Evolutionary conservation across 495 filamentous ascomycete species (phyloP).

Genomic region (Hypoxylon rickii): DNA sequence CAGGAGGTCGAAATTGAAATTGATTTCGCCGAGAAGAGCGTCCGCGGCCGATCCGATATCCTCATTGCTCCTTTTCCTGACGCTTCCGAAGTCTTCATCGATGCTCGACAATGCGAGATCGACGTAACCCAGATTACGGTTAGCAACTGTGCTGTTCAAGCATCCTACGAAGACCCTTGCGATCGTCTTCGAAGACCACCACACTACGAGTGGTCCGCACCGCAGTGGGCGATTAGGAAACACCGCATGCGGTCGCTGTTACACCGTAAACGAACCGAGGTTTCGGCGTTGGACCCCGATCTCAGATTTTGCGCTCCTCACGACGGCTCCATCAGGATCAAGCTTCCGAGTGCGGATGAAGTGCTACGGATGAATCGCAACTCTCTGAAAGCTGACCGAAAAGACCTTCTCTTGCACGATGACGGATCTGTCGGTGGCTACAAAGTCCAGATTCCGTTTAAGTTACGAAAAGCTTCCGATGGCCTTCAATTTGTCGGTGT

Average conservation of each 20-base stretch:
- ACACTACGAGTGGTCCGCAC: constrained; percentile 55
- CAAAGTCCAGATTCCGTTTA: constrained; percentile 71
- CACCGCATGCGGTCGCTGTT: constrained; percentile 66
- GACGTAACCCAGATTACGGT: constrained; percentile 65
- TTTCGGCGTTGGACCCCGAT: constrained; percentile 46
- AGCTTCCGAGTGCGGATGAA: constrained; percentile 42
- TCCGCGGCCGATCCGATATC: constrained; percentile 82
- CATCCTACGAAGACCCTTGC: constrained; percentile 77
- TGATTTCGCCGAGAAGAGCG: constrained; percentile 72
- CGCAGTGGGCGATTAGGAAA: constrained; percentile 78
- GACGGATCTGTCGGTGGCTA: constrained; percentile 40
- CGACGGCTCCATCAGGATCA: constrained; percentile 48
- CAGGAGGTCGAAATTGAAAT: constrained; percentile 90
- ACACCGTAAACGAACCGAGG: constrained; percentile 54
- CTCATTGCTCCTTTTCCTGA: constrained; percentile 70
- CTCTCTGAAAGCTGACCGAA: constrained; percentile 37
- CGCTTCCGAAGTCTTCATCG: constrained; percentile 71
- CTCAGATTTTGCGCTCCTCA: constrained; percentile 47
- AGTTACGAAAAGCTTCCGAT: constrained; percentile 72
- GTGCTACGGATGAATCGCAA: constrained; percentile 40
- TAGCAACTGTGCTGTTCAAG: constrained; percentile 62
- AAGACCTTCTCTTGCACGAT: constrained; percentile 33
- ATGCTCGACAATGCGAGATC: constrained; percentile 84
- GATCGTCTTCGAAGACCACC: constrained; percentile 65
- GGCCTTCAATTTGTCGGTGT: constrained; percentile 90